Base-by-base conservation (phyloP, 2,329 filamentous ascomycete species). In the Fusarium euwallaceae region DNA sequence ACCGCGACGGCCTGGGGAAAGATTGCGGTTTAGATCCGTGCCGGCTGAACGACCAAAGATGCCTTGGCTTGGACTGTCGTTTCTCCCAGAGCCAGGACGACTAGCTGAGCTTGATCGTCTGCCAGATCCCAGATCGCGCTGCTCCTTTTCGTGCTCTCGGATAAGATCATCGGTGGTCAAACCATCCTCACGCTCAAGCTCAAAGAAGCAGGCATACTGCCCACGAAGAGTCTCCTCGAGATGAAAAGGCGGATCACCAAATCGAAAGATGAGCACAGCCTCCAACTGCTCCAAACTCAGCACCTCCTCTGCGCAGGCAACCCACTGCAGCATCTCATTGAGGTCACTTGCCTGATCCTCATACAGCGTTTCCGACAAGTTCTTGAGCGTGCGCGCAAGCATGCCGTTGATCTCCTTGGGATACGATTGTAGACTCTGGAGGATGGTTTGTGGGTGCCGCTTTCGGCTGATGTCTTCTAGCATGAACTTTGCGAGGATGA, bases 401-500 rank as follows among this genome's bases (percentile, higher is more conserved):
- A 86, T 84, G 9, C 84, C 85, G 63, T 85, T 83, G 41, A 84
- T 84, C 71, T 85, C 82, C 36, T 81, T 83, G 11, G 86, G 86
- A 43, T 87, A 88, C 0, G 81, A 80, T 22, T 83, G 80, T 0
- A 90, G 76, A 48, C 84, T 84, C 22, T 86, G 82, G 6, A 85
- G 82, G 1, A 84, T 88, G 0, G 85, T 85, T 8, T 83, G 81
- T 0, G 86, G 84, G 51, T 87, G 86, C 4, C 83, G 81, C 66
- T 87, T 84, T 36, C 84, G 83, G 24, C 82, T 83, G 4, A 88
- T 79, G 59, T 89, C 87, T 6, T 84, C 84, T 4, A 89, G 66
- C 86, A 88, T 88, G 53, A 87, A 84, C 65, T 87, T 85, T 56
- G 86, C 86, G 55, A 87, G 81, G 22, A 88, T 86, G 71, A 88